Evolutionary conservation across 164 flowering plant species (phyloP), one percentile per base, ranked within the genome.

Genomic region (Platanus orientalis): DNA sequence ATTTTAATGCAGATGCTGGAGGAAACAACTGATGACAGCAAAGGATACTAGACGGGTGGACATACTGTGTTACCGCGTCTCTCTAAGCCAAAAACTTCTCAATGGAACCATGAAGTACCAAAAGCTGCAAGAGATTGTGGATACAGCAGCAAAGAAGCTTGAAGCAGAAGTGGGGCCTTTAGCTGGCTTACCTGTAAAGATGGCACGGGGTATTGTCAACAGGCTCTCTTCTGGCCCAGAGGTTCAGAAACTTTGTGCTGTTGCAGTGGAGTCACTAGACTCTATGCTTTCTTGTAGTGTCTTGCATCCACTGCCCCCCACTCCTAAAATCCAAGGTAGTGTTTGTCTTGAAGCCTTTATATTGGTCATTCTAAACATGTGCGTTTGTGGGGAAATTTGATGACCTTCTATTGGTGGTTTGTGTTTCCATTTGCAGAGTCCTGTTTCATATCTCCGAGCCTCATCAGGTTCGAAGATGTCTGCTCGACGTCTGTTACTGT

Each of bases 41-140:
- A 95, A 81, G 74, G 97, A 89, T 28, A 83, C 99, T 39, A 84
- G 99, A 57, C 83, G 97, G 17, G 96, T 95, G 16, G 97, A 89
- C 68, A 80, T 80, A 57, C 76, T 95, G 9, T 89, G 97, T 50
- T 85, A 88, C 65, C 93, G 99, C 5, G 29, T 92, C 26, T 85
- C 84, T 32, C 75, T 95, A 52, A 72, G 89, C 65, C 88, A 79
- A 58, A 91, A 80, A 82, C 84, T 95, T 71, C 82, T 90, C 40
- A 53, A 19, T 56, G 90, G 92, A 50, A 82, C 89, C 25, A 68
- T 65, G 19, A 80, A 74, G 65, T 92, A 79, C 73, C 73, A 64
- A 63, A 64, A 84, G 63, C 79, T 84, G 44, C 67, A 70, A 64
- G 85, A 83, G 65, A 77, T 81, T 63, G 83, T 92, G 24, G 89